phyloP scores from a whole-genome alignment of 2,329 filamentous ascomycete species.

The Sclerotinia nivalis region DNA sequence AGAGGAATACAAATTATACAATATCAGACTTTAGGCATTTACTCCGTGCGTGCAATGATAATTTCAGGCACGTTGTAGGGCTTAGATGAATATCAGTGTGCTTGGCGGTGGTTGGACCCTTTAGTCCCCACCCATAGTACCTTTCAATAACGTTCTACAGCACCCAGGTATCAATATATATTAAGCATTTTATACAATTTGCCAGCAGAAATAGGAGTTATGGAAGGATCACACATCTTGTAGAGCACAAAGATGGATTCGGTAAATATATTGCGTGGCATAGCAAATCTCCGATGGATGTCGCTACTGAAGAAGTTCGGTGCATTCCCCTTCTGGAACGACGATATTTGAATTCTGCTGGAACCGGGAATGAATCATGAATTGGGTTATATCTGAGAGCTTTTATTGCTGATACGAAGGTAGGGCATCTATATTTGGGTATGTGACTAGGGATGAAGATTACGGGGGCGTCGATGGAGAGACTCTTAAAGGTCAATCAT shows the following conservation, averaged over 20 bases:
- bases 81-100: slow-evolving; percentile 18
- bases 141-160: slow-evolving; percentile 5
- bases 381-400: neutral
- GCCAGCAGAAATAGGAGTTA: neutral
- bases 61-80: slow-evolving; percentile 17
- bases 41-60: slow-evolving; percentile 13
- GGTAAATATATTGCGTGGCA: neutral
- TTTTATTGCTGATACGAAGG: neutral
- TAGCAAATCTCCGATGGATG: slow-evolving; percentile 10
- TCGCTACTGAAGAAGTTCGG: slow-evolving; percentile 4
- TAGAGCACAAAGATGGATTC: neutral
- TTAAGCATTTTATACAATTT: slow-evolving; percentile 8
- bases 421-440: neutral
- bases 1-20: neutral
- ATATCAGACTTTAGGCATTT: slow-evolving; percentile 2
- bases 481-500: neutral
- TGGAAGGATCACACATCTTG: neutral
- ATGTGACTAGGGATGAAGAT: neutral
- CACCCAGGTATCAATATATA: neutral
- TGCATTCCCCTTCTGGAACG: neutral
- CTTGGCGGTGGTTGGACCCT: slow-evolving; percentile 18
- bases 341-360: neutral
- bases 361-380: neutral
- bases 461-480: slow-evolving; percentile 15
- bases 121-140: slow-evolving; percentile 3